Evolutionary conservation across 495 filamentous ascomycete species (phyloP), one percentile per base, ranked within the genome.

Genomic region (Poronia punctata): DNA sequence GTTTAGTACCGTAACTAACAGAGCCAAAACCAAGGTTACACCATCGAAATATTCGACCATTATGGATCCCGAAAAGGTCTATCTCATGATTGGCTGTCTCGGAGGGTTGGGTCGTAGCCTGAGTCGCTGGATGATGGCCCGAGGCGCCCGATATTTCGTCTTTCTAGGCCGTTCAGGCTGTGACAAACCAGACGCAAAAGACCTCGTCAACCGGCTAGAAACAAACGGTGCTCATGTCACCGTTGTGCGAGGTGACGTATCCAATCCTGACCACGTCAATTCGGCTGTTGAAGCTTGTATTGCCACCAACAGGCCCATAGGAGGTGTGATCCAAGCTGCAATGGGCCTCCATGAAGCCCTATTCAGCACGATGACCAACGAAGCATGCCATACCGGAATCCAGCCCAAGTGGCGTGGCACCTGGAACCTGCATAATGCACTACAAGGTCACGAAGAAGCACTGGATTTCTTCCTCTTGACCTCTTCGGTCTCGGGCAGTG

Each of bases 81-180:
- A 77, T 39, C 44, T 79, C 12, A 46, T 79, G 3, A 51, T 68
- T 15, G 72, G 75, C 0, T 66, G 71, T 31, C 59, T 78, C 1
- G 70, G 75, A 2, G 76, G 75, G 0, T 53, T 81, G 5, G 75
- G 76, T 10, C 61, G 65, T 8, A 63, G 66, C 22, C 43, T 81
- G 10, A 60, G 65, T 9, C 54, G 36, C 0, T 74, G 64, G 68
- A 56, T 80, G 52, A 57, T 64, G 18, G 33, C 54, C 2, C 53
- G 63, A 12, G 74, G 74, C 7, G 76, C 73, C 0, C 47, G 48
- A 5, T 47, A 71, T 41, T 45, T 80, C 8, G 56, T 71, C 1
- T 64, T 78, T 24, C 46, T 78, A 4, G 66, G 63, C 9, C 58
- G 75, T 18, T 68, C 63, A 7, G 74, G 69, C 3, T 29, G 22